Conservation (phyloP, 768 basidiomycete genomes). For the Mycena indigotica region DNA sequence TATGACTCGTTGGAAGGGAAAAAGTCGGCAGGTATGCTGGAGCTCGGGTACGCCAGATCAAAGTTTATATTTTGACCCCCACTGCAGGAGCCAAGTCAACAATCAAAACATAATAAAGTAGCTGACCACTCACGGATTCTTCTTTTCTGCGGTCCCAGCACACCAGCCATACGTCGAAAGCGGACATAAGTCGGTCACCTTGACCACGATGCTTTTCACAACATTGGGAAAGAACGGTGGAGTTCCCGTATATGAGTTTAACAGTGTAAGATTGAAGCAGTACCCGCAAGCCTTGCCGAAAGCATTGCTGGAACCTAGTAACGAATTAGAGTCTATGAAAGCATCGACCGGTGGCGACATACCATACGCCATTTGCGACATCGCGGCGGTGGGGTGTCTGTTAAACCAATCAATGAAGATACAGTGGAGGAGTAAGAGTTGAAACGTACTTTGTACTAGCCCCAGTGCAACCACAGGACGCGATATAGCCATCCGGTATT, state of each 20-base stretch:
- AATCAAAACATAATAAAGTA: not conserved
- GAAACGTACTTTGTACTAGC: slow-evolving; percentile 51
- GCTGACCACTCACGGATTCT: slow-evolving; percentile 53
- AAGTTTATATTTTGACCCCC: slow-evolving; percentile 76
- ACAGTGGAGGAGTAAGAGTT: too few relatives aligned
- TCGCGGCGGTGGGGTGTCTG: slow-evolving; percentile 76
- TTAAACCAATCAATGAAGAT: slow-evolving; percentile 28
- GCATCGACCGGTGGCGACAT: not conserved
- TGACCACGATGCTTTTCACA: slow-evolving; percentile 66
- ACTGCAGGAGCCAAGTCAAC: slow-evolving; percentile 35
- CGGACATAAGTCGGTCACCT: slow-evolving; percentile 82
- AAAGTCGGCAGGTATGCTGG: slow-evolving; percentile 67
- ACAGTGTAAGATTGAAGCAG: slow-evolving; percentile 77
- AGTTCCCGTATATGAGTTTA: slow-evolving; percentile 64
- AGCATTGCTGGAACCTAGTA: slow-evolving; percentile 43
- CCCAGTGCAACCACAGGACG: slow-evolving; percentile 76
- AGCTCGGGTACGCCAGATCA: slow-evolving; percentile 78
- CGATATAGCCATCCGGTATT: slow-evolving; percentile 56
- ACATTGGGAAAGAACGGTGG: slow-evolving; percentile 71
- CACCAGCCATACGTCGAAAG: slow-evolving; percentile 67
- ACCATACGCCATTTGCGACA: slow-evolving; percentile 76
- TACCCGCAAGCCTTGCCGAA: slow-evolving; percentile 73
- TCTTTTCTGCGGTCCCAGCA: slow-evolving; percentile 58
- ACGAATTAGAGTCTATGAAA: not conserved
- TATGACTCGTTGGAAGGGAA: slow-evolving; percentile 70